Evolutionary conservation across 2,329 filamentous ascomycete species (phyloP).

Genomic region (Trichophyton simii): DNA sequence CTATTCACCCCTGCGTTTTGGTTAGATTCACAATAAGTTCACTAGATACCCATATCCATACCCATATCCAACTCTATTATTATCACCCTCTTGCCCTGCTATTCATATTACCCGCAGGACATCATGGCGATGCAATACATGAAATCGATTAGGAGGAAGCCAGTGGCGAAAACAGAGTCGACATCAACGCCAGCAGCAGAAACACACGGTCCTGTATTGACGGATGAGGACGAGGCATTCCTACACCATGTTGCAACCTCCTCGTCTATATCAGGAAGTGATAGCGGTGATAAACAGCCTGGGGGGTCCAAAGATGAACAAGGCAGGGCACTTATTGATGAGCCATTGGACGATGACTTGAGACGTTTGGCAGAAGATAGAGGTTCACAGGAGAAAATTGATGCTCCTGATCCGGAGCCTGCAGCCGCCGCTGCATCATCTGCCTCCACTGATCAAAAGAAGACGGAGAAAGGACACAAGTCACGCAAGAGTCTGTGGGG

Average conservation of each 20-base stretch:
- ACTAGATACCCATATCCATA: constrained; percentile 1
- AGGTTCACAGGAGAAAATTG: constrained; percentile 20
- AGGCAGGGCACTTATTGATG: constrained; percentile 39
- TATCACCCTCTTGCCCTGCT: not conserved
- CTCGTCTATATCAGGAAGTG: not conserved
- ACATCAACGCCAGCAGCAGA: constrained; percentile 15
- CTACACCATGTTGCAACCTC: constrained; percentile 34
- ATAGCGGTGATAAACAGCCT: constrained; percentile 7
- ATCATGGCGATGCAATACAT: constrained; percentile 30
- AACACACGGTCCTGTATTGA: constrained; percentile 37
- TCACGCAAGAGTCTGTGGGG: not conserved
- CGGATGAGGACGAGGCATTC: constrained; percentile 49
- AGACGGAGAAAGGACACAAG: not conserved
- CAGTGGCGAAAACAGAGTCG: constrained; percentile 17
- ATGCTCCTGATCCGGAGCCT: not conserved
- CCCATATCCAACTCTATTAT: not conserved
- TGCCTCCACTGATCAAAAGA: constrained; percentile 10
- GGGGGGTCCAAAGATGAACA: constrained; percentile 36
- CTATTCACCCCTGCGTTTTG: not conserved
- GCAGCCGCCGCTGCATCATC: not conserved
- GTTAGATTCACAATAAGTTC: not conserved
- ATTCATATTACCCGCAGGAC: not conserved
- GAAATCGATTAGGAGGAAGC: constrained; percentile 30
- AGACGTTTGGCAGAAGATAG: not conserved
- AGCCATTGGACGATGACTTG: constrained; percentile 31